These are phyloP conservation scores for Austroboletus eburneus DNA, from an alignment of 768 basidiomycete genomes.

Conservation along the genomic window DNA sequence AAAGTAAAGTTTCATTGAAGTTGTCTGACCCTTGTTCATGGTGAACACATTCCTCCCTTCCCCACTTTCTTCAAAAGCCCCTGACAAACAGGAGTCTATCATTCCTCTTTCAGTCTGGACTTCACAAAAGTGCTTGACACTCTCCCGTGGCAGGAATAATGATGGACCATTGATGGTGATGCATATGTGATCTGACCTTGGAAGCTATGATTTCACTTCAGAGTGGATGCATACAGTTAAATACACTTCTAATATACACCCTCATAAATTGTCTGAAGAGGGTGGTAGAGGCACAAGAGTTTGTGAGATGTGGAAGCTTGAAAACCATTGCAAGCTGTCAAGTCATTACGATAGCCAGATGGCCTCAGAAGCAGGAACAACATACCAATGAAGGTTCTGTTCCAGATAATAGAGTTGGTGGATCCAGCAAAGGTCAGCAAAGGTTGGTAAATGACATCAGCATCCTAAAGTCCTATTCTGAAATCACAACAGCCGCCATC, in stretches of 20 bases:
- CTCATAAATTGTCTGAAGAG: conserved; percentile 14
- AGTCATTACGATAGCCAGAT: conserved; percentile 1
- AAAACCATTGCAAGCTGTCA: conserved; percentile 7
- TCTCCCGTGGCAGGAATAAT: conserved; percentile 1
- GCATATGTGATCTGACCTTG: conserved; percentile 6
- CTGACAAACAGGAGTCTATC: conserved; percentile 1
- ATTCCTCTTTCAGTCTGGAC: conserved; percentile 5
- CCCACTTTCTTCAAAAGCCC: conserved; percentile 12
- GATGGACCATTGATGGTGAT: no score
- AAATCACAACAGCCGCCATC: conserved; percentile 30
- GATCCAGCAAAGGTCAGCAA: conserved; percentile 11
- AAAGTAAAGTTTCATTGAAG: not conserved
- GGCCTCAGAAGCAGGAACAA: not conserved
- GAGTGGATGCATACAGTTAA: not conserved
- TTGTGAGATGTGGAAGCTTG: conserved; percentile 8
- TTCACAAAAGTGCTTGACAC: not conserved
- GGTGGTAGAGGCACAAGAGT: conserved; percentile 22
- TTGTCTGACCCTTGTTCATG: not conserved
- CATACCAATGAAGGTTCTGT: conserved; percentile 12
- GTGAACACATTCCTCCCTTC: not conserved
- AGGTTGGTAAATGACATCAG: conserved; percentile 17
- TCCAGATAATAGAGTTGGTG: conserved; percentile 9
- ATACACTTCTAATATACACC: conserved; percentile 20
- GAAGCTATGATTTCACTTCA: conserved; percentile 9
- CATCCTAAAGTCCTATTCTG: conserved; percentile 28